Percentiles rank a stretch among this genome's conserved stretches.
phyloP scores from a whole-genome alignment of 2,329 filamentous ascomycete genomes.

The Madurella fahalii region DNA sequence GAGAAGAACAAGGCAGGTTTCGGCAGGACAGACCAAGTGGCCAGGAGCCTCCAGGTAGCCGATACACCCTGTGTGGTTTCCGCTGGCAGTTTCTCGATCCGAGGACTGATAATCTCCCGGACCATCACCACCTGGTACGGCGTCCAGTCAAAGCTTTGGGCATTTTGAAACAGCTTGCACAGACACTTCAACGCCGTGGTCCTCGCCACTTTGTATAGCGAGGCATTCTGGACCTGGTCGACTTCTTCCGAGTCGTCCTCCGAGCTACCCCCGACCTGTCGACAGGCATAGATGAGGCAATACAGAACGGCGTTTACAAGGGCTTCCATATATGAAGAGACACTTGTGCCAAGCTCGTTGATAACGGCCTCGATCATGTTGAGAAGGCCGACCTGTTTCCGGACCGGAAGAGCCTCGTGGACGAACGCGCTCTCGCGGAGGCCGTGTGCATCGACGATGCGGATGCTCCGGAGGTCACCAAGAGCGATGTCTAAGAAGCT shows the following conservation, averaged over 20 bases:
- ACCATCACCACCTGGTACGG: slow-evolving; percentile 68
- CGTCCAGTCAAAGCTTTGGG: slow-evolving; percentile 66
- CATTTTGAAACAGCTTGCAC: slow-evolving; percentile 71
- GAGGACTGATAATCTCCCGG: slow-evolving; percentile 69
- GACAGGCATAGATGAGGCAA: slow-evolving; percentile 69
- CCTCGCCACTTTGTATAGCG: slow-evolving; percentile 62
- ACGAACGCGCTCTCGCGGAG: slow-evolving; percentile 52
- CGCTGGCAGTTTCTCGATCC: slow-evolving; percentile 70
- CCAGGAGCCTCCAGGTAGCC: slow-evolving; percentile 73
- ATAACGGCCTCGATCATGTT: slow-evolving; percentile 90
- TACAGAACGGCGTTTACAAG: slow-evolving; percentile 77
- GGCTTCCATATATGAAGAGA: slow-evolving; percentile 62
- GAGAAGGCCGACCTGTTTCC: slow-evolving; percentile 85
- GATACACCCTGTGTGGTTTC: slow-evolving; percentile 91
- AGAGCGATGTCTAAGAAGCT: slow-evolving; percentile 80
- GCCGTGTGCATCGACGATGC: slow-evolving; percentile 49
- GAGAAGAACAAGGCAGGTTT: slow-evolving; percentile 64
- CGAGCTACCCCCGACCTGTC: slow-evolving; percentile 35
- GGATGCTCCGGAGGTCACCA: slow-evolving; percentile 61
- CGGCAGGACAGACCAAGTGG: slow-evolving; percentile 70
- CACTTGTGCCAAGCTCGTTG: slow-evolving; percentile 72
- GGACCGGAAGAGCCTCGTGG: slow-evolving; percentile 57
- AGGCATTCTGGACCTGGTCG: slow-evolving; percentile 44
- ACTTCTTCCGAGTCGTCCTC: slow-evolving; percentile 40
- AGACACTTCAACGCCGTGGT: slow-evolving; percentile 79